These are phyloP conservation scores for Oxytropis ochrocephala DNA, from an alignment of 306 rosid genomes.

Conservation along the genomic window DNA sequence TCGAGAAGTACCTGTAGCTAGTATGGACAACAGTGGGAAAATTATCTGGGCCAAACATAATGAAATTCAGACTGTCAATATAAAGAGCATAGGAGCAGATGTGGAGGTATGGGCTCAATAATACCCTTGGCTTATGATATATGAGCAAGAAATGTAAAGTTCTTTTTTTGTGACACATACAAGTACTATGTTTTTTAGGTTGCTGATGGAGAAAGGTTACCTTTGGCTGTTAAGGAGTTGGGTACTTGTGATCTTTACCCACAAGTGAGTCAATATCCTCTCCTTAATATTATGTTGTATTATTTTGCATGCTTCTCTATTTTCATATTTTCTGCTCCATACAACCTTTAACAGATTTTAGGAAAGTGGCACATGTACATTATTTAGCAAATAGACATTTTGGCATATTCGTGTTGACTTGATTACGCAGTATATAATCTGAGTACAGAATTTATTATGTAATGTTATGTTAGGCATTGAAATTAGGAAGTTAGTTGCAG, in stretches of 20 bases:
- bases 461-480: neutral
- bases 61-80: slow-evolving; percentile 94
- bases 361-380: neutral
- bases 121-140: slow-evolving; percentile 7
- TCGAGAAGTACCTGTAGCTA: slow-evolving; percentile 95
- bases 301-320: neutral
- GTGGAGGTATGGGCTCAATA: slow-evolving; percentile 58
- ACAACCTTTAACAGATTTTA: slow-evolving; percentile 3
- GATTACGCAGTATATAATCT: neutral
- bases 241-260: slow-evolving; percentile 99
- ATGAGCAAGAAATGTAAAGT: neutral
- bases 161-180: slow-evolving; percentile 14
- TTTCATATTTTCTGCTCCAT: slow-evolving; percentile 9
- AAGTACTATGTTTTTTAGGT: slow-evolving; percentile 47
- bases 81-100: slow-evolving; percentile 91
- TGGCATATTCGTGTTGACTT: slow-evolving; percentile 3
- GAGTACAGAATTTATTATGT: neutral
- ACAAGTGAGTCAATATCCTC: slow-evolving; percentile 51
- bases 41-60: slow-evolving; percentile 97
- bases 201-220: slow-evolving; percentile 96
- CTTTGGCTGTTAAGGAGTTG: slow-evolving; percentile 97
- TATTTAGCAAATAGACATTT: slow-evolving; percentile 11
- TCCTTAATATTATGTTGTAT: slow-evolving; percentile 11
- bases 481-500: slow-evolving; percentile 3
- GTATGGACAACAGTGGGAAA: slow-evolving; percentile 98